Evolutionary conservation across 163 green algal species (phyloP), one percentile per base, ranked within the genome.

Genomic region (Trebouxia gelatinosa): DNA sequence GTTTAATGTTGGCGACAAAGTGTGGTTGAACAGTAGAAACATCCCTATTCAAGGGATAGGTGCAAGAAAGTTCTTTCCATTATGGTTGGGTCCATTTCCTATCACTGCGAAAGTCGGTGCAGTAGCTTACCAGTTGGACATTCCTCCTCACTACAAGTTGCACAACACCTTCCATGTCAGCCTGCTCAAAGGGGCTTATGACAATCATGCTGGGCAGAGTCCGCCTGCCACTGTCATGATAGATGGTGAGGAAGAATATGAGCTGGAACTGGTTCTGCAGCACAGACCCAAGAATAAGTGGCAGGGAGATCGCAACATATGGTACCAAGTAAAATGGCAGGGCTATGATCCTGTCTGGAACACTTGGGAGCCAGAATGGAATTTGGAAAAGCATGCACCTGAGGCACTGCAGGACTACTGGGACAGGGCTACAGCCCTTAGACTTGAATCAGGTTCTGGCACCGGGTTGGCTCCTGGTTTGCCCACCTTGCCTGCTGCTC

Each of bases 131-230:
- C 74, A 78, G 34, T 51, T 89, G 2, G 54, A 84, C 3, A 28
- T 84, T 29, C 78, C 82, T 35, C 23, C 46, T 34, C 54, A 75
- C 39, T 74, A 74, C 59, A 81, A 74, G 29, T 46, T 82, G 19
- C 82, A 87, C 48, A 43, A 77, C 59, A 74, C 79, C 6, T 84
- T 87, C 37, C 82, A 87, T 43, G 75, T 83, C 0, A 79, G 40
- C 26, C 57, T 81, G 50, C 46, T 89, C 0, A 86, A 86, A 39
- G 4, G 26, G 2, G 79, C 35, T 9, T n/a, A 75, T 48, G 51
- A 54, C 48, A 76, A 39, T 32, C 17, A 23, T 62, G 39, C 46
- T 51, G 34, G 34, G 9, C 38, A 7, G 16, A 29, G 23, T 68
- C 28, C 28, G 16, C 34, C 62, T 51, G 13, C 62, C 48, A 3